Evolutionary conservation across 495 filamentous ascomycete genomes (phyloP), one percentile per base, ranked within the genome.

Genomic region (Thermochaetoides thermophila): DNA sequence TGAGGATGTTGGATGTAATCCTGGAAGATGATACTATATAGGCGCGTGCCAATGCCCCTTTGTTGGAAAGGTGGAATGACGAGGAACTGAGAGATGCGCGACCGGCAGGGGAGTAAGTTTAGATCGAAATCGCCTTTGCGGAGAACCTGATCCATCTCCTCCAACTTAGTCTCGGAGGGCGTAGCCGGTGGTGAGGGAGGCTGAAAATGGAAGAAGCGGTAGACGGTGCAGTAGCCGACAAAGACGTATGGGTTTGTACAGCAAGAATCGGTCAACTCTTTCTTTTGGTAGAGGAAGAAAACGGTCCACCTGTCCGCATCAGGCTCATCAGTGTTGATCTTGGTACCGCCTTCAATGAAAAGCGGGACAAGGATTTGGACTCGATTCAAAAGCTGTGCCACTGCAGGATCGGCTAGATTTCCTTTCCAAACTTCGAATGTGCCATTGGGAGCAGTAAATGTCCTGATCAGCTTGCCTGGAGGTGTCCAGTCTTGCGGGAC

Each of bases 21-120:
- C 1, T 62, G 50, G 41, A 80, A 78, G 44, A 96, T 80, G 22
- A 73, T 64, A 34, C 71, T 72, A 63, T 95, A 97, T 33, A 97
- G 72, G 26, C 73, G 63, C 11, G 73, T 69, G 29, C 91, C 89
- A 40, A 89, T 73, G 13, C 81, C 81, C 30, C 74, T 70, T 34
- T 66, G 59, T 50, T 92, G 84, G 53, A 81, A 92, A 14, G 83
- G 78, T 4, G 86, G 91, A 7, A 99, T 73, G 43, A 99, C 77
- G 15, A 96, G 48, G 61, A 96, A 94, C 53, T 99, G 89, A 2
- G 87, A 87, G 40, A 99, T 89, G 14, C 89, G 69, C 25, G 78
- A 66, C 9, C 89, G 76, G 43, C 74, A 67, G 33, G 76, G 77
- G 3, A 77, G 64, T 0, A 45, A 13, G 7, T 40, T 22, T 8